Base-by-base conservation (phyloP, 2,329 filamentous ascomycete species). In the Ceratocystiopsis sp. region DNA sequence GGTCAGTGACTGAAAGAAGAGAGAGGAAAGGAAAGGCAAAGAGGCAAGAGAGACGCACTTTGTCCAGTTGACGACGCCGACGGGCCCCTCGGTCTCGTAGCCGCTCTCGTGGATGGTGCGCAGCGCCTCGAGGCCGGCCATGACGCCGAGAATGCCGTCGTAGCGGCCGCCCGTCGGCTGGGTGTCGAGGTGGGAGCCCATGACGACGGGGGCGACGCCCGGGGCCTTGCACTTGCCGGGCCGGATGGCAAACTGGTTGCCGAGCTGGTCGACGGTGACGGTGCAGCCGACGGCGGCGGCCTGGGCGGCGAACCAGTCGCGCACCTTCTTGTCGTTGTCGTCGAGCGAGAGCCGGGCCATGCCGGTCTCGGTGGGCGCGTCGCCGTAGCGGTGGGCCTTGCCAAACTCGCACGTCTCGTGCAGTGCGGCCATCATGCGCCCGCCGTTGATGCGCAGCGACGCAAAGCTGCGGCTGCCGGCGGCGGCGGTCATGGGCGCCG, bases 61-160 rank as follows among this genome's bases (percentile, higher is more conserved):
- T 3, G 79, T 85, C 80, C 79, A 84, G 53, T 86, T 85, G 4
- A 87, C 75, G 1, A 86, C 73, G 0, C 81, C 82, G 0, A 87
- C 68, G 2, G 78, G 78, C 35, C 73, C 80, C 37, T 79, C 68
- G 0, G 83, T 87, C 54, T 80, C 69, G 3, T 80, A 64, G 14
- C 69, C 64, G 45, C 77, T 71, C 15, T 89, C 82, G 7, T 77
- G 68, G 38, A 91, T 62, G 0, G 75, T 69, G 44, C 68, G 72
- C 17, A 91, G 61, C 56, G 79, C 78, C 58, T 89, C 84, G 1
- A 91, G 65, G 0, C 75, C 84, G 2, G 83, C 75, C 35, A 74
- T 66, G 9, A 91, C 70, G 7, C 84, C 84, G 0, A 91, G 59
- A 33, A 91, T 85, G 0, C 84, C 84, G 54, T 86, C 81, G 48